Percentiles rank a stretch among this genome's conserved stretches.
These are phyloP conservation scores for Pichia rugopelliculosa DNA, from an alignment of 805 yeast genomes.

Conservation along the genomic window DNA sequence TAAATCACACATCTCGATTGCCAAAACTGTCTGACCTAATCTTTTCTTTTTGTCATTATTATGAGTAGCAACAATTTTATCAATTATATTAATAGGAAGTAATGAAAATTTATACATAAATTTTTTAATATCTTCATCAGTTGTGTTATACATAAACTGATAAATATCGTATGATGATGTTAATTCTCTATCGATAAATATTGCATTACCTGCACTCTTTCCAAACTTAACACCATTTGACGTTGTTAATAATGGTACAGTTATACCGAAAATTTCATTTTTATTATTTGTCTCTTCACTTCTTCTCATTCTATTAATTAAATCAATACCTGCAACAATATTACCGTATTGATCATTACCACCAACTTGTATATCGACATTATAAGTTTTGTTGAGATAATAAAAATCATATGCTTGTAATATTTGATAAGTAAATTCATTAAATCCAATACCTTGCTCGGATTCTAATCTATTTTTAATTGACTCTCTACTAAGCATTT, in stretches of 20 bases:
- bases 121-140: constrained; percentile 66
- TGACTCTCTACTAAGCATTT: constrained; percentile 86
- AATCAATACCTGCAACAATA: constrained; percentile 90
- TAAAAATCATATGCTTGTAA: constrained; percentile 92
- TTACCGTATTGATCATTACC: constrained; percentile 99
- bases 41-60: constrained; percentile 51
- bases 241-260: constrained; percentile 85
- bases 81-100: constrained; percentile 57
- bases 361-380: constrained; percentile 76
- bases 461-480: constrained; percentile 66
- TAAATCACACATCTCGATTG: constrained; percentile 78
- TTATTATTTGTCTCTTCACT: constrained; percentile 12
- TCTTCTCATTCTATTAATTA: constrained; percentile 52
- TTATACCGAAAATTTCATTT: constrained; percentile 57
- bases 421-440: constrained; percentile 89
- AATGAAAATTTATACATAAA: constrained; percentile 74
- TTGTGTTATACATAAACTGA: constrained; percentile 74
- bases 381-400: constrained; percentile 54
- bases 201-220: constrained; percentile 94
- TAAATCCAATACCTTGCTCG: constrained; percentile 78
- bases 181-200: constrained; percentile 68
- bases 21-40: constrained; percentile 68
- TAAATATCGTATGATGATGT: constrained; percentile 78
- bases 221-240: constrained; percentile 92
- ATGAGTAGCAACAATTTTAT: constrained; percentile 47